Base-by-base conservation (phyloP, 169 alveolate species). In the Cystoisospora suis region DNA sequence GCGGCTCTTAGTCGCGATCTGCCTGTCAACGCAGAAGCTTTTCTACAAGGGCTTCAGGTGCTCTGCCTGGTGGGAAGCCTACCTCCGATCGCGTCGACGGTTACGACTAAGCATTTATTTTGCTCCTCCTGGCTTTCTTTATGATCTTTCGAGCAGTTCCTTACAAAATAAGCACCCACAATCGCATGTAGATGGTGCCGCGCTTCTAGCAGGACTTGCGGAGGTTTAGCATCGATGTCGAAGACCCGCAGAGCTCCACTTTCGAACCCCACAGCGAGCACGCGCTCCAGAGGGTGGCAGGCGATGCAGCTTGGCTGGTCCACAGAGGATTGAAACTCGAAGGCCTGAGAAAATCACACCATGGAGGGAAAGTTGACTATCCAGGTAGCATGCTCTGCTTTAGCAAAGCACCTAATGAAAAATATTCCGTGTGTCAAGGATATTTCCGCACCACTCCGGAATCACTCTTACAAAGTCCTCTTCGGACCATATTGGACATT, bases 201-300 rank as follows among this genome's bases (percentile, higher is more conserved):
- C 6, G 92, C 88, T 75, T 88, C 92, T 88, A 88, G 56, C 88
- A 86, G 56, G 44, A 88, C 85, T 56, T 86, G 81, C 44, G 92
- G 92, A n/a, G 81, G 88, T 58, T 75, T 83, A 15, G 83, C 58
- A 32, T 72, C 83, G 83, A 72, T 38, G 83, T 72, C 83, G 40
- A 88, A 34, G 36, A 88, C 89, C 58, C 92, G 81, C 88, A 88
- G 87, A 4, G 92, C 88, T n/a, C 92, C 92, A 75, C 92, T 88
- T 27, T 44, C 75, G 59, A 88, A 88, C 29, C 92, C 92, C 9
- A 88, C 47, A 45, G 92, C 92, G 56, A 88, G 59, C 23, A 53
- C 70, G 44, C 92, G 88, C 80, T 88, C 87, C 36, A 86, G 81
- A 42, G 92, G 92, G 49, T 88, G 92, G 59, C 88, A 75, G 15